Base-by-base conservation (phyloP, 2,329 filamentous ascomycete genomes). In the Microsporum audouinii region DNA sequence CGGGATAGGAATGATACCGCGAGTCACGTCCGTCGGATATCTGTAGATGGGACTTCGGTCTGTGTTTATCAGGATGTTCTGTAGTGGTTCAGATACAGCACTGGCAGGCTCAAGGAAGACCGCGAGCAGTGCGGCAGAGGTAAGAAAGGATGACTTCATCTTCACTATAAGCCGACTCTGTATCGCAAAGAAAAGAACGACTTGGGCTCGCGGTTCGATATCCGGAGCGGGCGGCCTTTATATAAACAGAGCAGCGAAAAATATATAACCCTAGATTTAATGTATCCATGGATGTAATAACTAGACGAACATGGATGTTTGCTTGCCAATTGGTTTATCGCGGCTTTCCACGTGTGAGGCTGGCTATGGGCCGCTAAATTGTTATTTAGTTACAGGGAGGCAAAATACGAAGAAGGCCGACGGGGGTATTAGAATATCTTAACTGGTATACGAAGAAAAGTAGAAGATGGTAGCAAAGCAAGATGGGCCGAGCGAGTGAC, bases 11-110 rank as follows among this genome's bases (percentile, higher is more conserved):
- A 84, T 67, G 63, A 86, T 83, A 1, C 78, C 82, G 63, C 82
- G 77, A 0, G 83, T 85, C 23, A 86, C 74, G 66, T 83, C 80
- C 0, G 83, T 86, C 0, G 83, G 83, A 71, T 85, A 86, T 17
- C 70, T 76, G 70, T 85, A 85, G 23, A 79, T 73, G 7, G 77
- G 71, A 55, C 76, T 78, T 27, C 75, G 71, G 66, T 82, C 77
- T 4, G 81, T 82, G 65, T 83, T 79, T 60, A 76, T 73, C 58
- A 85, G 69, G 58, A 85, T 80, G 62, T 79, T 78, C 66, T 84
- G 81, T 53, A 85, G 71, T 45, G 76, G 5, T 61, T 63, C 14
- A 29, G 63, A 41, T 63, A 34, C 2, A 5, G 55, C 55, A 14
- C n/a, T 12, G 36, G 14, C 55, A 29, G 33, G 49, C 49, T 55